Base-by-base conservation (phyloP, 768 basidiomycete genomes). In the Royoungia palumana region DNA sequence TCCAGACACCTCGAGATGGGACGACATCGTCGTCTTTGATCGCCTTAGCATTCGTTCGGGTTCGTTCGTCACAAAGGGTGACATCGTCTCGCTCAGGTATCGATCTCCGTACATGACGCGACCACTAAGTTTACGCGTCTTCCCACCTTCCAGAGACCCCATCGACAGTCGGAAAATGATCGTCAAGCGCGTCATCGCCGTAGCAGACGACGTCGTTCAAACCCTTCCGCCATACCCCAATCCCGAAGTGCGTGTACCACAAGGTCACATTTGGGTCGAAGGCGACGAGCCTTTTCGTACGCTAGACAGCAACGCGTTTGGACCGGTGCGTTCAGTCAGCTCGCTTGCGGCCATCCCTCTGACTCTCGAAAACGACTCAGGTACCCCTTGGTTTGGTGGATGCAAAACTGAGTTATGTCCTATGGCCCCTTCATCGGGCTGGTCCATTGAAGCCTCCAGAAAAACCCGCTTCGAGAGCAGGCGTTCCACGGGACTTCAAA, bases 241-340 rank as follows among this genome's bases (percentile, higher is more conserved):
- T 17, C 47, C 69, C 5, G 72, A 79, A 49, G 77, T 83, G 8
- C 60, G 50, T 22, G 66, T 89, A 30, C 86, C 87, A 4, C 50
- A 68, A 56, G 84, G 84, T 1, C 81, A 87, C 50, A 72, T 81
- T 35, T 89, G 87, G 87, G 75, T 89, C 43, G 87, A 89, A 77
- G 87, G 64, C 27, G 61, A 55, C 27, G 59, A 61, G 22, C 36
- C 58, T 5, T 67, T 50, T 22, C 74, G 79, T 47, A 85, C 80
- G 9, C 74, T 82, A 45, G 87, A 88, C 58, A 88, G 85, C 69
- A 88, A 87, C 62, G 64, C 70, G 1, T 86, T 85, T 63, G 87
- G 87, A 7, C 82, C 87, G 9, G 85, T 87, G 61, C 51, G 75
- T 24, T 28, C 19, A 7, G 16, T 11, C 8, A 1, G 28, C 28